A percentile compares a stretch with the other conserved stretches of the same genome.
Conservation (phyloP, 352 stramenopile genomes). For the Peronospora tabacina region DNA sequence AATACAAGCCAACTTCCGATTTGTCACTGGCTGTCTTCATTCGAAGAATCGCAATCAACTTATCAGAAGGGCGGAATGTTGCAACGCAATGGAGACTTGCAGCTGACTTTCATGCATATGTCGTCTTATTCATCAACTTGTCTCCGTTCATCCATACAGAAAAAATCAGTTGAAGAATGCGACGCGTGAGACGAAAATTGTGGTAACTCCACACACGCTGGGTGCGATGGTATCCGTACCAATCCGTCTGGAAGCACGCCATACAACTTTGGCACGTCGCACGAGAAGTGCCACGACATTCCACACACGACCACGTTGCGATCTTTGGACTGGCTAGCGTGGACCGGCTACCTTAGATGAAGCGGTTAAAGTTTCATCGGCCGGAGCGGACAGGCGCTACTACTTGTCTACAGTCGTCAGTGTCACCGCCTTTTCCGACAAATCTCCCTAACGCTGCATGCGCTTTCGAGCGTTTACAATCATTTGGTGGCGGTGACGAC, state of each 20-base stretch:
- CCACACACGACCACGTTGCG: slow-evolving; percentile 6
- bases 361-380: slow-evolving; percentile 24
- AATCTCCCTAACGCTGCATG: background rate
- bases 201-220: slow-evolving; percentile 2
- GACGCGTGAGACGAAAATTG: slow-evolving; percentile 5
- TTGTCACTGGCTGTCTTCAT: background rate
- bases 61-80: slow-evolving; percentile 5
- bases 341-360: slow-evolving; percentile 28
- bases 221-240: slow-evolving; percentile 2
- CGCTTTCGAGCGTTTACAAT: background rate
- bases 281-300: slow-evolving; percentile 6
- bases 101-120: slow-evolving; percentile 10
- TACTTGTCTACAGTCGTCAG: slow-evolving; percentile 10
- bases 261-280: slow-evolving; percentile 19
- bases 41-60: background rate
- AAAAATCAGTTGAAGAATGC: slow-evolving; percentile 13
- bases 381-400: slow-evolving; percentile 23
- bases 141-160: slow-evolving; percentile 11
- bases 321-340: slow-evolving; percentile 23
- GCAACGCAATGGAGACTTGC: slow-evolving; percentile 1
- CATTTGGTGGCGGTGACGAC: slow-evolving; percentile 8
- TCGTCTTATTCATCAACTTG: slow-evolving; percentile 18
- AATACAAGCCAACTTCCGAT: background rate
- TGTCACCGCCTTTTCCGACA: slow-evolving; percentile 3
- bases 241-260: slow-evolving; percentile 1